Base-by-base conservation (phyloP, 352 stramenopile species). In the Globisporangium irregulare region DNA sequence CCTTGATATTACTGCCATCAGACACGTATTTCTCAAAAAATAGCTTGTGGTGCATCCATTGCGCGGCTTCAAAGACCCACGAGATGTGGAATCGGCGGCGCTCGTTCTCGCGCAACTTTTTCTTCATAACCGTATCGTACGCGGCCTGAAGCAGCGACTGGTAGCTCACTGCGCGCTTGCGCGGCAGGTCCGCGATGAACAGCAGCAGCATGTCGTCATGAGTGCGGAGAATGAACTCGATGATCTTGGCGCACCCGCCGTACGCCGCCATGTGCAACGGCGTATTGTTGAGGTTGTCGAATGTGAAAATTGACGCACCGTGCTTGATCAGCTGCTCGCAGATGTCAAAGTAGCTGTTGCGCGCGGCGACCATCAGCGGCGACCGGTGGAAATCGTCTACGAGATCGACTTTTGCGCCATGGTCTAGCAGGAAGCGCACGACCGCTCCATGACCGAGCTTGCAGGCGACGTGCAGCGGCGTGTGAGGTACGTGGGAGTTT, bases 251-350 rank as follows among this genome's bases (percentile, higher is more conserved):
- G 46, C 68, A 82, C 2, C 86, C 86, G 15, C 79, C 82, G 38
- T 80, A 80, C 1, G 86, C 86, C n/a, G 82, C 84, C 65, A 86
- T 82, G 53, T 94, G 86, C 53, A 94, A 58, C 8, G 78, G 68
- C 12, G 84, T 89, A 62, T 92, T 91, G 57, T 81, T 80, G n/a
- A 92, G 62, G 22, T 84, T 84, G 61, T 93, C 85, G 15, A 76
- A 27, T 6, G 68, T 68, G 34, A 88, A 80, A 18, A 91, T 78
- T 20, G 77, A 78, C 20, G 78, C 80, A 0, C 68, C 74, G 8
- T 81, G 60, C 4, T 73, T 55, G 0, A 93, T 51, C 22, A 93
- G 65, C 57, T 87, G 62, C 15, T 69, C 46, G 25, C 72, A 84
- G 41, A 91, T 65, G 32, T 81, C 78, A n/a, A 73, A 80, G 66